Conservation (phyloP, 2,329 filamentous ascomycete genomes). For the Colletotrichum ledebouriae region DNA sequence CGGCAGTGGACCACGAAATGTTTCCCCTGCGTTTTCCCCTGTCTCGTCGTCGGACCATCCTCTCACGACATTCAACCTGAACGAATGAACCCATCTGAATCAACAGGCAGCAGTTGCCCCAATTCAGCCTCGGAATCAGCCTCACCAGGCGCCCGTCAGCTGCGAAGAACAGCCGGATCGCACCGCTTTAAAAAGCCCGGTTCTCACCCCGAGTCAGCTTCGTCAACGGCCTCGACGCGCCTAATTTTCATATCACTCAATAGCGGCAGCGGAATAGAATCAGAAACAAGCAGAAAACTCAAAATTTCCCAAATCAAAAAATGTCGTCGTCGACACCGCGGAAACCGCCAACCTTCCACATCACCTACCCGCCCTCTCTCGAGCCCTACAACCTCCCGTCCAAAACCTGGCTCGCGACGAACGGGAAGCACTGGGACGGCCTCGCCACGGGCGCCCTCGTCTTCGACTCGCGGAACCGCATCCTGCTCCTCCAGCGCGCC, state of each 20-base stretch:
- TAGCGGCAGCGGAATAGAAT: too few relatives aligned
- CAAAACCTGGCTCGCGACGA: slow-evolving; percentile 39
- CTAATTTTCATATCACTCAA: too few relatives aligned
- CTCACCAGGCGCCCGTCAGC: slow-evolving; percentile 10
- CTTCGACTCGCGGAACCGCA: slow-evolving; percentile 50
- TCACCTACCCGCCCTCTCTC: slow-evolving; percentile 42
- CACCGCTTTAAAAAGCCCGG: background rate
- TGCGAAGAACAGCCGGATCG: background rate
- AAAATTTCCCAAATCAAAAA: too few relatives aligned
- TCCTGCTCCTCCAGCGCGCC: slow-evolving; percentile 63
- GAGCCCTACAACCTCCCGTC: slow-evolving; percentile 42
- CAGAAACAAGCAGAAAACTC: too few relatives aligned
- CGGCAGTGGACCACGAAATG: background rate
- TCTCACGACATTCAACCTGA: background rate
- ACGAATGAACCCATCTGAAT: background rate
- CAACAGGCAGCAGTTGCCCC: background rate
- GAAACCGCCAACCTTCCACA: slow-evolving; percentile 36
- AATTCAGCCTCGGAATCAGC: background rate
- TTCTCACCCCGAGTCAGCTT: too few relatives aligned
- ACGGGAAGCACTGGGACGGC: slow-evolving; percentile 44
- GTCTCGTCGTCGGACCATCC: background rate
- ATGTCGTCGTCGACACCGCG: background rate
- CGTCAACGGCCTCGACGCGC: too few relatives aligned
- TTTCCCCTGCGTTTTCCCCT: background rate
- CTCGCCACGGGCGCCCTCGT: slow-evolving; percentile 53